Base-by-base conservation (phyloP, 495 filamentous ascomycete genomes). In the Symbiotaphrina buchneri region DNA sequence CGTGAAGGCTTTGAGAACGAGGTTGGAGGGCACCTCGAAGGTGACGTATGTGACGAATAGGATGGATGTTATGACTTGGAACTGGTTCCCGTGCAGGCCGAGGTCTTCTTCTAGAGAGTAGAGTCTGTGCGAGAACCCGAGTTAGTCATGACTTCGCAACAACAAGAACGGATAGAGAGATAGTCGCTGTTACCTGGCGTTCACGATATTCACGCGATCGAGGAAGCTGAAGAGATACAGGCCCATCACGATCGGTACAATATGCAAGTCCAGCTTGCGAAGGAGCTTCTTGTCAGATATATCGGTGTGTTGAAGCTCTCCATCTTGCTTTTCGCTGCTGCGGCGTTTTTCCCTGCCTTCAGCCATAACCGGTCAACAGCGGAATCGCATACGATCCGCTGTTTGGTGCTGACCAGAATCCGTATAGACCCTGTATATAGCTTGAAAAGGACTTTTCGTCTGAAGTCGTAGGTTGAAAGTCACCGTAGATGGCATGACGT, bases 141-240 rank as follows among this genome's bases (percentile, higher is more conserved):
- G 35, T 29, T 11, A 37, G 17, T 13, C 11, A 22, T 35, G 13
- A 7, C 13, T 8, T 13, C 8, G 22, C 22, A 8, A 8, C 13
- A 8, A 25, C 13, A 25, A 25, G 13, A 13, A 16, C 8, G 6
- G 22, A 7, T 25, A n/a, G n/a, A n/a, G n/a, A 10, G 8, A 20
- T 14, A 26, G 18, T 15, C 5, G 6, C 25, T 13, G n/a, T 8
- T 5, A 36, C 26, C 70, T 55, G 7, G 74, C 71, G 52, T 79
- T 80, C 34, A 75, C 76, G 37, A 85, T 83, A 42, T 81, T 81
- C 15, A 81, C 74, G 39, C 69, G 51, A 40, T 78, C 72, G n/a
- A 78, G 46, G 40, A 75, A 78, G 35, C 61, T 63, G 28, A 75
- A 59, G 10, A 75, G 46, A 45, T 75, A 75, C 8, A 75, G 45